Conservation (phyloP, 192 early-diverging fungal species). For the Pilaira anomala region DNA sequence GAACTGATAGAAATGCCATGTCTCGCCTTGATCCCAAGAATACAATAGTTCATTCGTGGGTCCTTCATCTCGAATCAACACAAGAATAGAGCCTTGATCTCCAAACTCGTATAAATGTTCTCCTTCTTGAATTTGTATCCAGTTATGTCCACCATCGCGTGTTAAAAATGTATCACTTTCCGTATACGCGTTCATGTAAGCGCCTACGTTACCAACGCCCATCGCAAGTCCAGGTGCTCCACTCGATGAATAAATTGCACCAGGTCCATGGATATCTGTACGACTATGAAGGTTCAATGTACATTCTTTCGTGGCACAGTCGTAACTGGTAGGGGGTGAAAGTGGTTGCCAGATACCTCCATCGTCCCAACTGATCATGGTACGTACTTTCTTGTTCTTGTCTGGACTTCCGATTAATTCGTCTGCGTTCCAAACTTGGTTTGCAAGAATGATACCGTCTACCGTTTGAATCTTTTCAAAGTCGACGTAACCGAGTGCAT, state of each 20-base stretch:
- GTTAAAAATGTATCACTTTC: slow-evolving; percentile 75
- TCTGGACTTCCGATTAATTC: slow-evolving; percentile 53
- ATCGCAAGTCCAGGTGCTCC: slow-evolving; percentile 80
- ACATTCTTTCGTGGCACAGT: slow-evolving; percentile 48
- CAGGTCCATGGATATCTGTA: slow-evolving; percentile 59
- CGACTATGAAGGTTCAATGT: slow-evolving; percentile 79
- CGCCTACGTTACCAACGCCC: slow-evolving; percentile 89
- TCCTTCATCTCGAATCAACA: slow-evolving; percentile 68
- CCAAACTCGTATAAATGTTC: slow-evolving; percentile 80
- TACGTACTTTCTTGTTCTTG: slow-evolving; percentile 62
- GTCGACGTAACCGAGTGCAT: slow-evolving; percentile 73
- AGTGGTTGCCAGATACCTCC: slow-evolving; percentile 71
- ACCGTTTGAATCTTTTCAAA: slow-evolving; percentile 89
- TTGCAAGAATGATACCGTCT: slow-evolving; percentile 84
- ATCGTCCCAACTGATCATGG: slow-evolving; percentile 88
- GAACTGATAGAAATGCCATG: slow-evolving; percentile 67
- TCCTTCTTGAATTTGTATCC: slow-evolving; percentile 69
- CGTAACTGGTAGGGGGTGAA: slow-evolving; percentile 42
- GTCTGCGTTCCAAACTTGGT: slow-evolving; percentile 73
- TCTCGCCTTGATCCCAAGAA: slow-evolving; percentile 77
- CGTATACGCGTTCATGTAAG: slow-evolving; percentile 52
- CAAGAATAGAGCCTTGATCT: slow-evolving; percentile 85
- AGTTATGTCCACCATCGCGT: slow-evolving; percentile 82
- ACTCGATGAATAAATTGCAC: slow-evolving; percentile 62
- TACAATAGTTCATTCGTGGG: slow-evolving; percentile 67